Evolutionary conservation across 2,329 filamentous ascomycete genomes (phyloP).

Genomic region (Capronia coronata): DNA sequence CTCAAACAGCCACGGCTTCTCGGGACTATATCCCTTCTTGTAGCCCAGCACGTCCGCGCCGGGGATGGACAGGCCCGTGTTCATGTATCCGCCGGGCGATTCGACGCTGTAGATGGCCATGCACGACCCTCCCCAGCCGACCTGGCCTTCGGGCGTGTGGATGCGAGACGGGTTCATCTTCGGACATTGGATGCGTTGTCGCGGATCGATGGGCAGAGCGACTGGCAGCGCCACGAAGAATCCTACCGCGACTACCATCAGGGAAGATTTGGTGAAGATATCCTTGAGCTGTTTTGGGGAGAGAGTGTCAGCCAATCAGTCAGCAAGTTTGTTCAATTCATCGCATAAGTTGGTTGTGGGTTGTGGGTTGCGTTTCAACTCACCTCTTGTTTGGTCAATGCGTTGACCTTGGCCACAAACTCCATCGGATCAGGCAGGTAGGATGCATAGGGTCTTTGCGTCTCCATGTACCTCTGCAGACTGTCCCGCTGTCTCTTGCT

Average conservation of each 20-base stretch:
- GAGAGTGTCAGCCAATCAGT: neutral
- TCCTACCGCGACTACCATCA: conserved; percentile 50
- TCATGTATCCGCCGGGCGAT: conserved; percentile 52
- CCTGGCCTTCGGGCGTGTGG: conserved; percentile 52
- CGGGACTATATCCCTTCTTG: conserved; percentile 44
- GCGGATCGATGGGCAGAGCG: conserved; percentile 49
- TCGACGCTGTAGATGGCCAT: conserved; percentile 53
- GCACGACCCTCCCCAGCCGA: conserved; percentile 52
- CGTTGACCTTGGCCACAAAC: conserved; percentile 52
- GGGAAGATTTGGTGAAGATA: conserved; percentile 46
- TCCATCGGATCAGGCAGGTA: conserved; percentile 58
- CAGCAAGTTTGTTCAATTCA: too few species aligned
- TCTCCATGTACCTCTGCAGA: conserved; percentile 55
- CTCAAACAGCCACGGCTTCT: conserved; percentile 50
- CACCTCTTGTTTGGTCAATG: conserved; percentile 40
- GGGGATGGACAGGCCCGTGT: conserved; percentile 48
- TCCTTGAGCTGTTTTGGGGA: conserved; percentile 41
- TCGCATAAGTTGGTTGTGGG: too few species aligned
- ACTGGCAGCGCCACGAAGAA: conserved; percentile 52
- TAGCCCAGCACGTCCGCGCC: conserved; percentile 50
- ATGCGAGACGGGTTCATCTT: conserved; percentile 54
- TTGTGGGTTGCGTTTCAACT: conserved; percentile 3
- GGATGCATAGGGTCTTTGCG: conserved; percentile 54
- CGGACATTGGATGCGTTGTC: conserved; percentile 48
- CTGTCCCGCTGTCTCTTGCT: conserved; percentile 40